Conservation (phyloP, 805 yeast genomes). For the Starmerella potacharoeniae region DNA sequence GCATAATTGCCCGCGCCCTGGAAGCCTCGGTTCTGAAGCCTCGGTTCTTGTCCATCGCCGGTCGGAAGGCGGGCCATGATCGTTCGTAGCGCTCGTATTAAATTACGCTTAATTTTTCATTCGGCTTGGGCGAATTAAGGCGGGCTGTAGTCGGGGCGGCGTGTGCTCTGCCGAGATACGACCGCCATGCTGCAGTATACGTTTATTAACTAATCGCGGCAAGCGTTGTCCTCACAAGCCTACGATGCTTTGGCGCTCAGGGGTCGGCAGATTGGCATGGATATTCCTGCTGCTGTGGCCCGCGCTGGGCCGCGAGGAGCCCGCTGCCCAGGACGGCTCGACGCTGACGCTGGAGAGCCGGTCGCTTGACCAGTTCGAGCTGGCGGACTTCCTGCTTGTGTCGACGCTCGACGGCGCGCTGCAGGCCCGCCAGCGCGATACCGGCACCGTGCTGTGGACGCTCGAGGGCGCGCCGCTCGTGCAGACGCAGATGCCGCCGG, state of each 20-base stretch:
- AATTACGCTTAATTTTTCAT: too few relatives aligned
- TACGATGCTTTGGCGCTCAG: not conserved
- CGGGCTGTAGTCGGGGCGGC: too few relatives aligned
- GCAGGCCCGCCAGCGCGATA: conserved; percentile 64
- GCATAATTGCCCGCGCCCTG: too few relatives aligned
- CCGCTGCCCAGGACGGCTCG: not conserved
- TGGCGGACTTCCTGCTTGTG: conserved; percentile 51
- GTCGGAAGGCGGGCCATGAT: too few relatives aligned
- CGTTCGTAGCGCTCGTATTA: too few relatives aligned
- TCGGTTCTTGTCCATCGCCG: too few relatives aligned
- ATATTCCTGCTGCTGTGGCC: not conserved
- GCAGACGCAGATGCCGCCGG: conserved; percentile 25
- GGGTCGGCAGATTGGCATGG: not conserved
- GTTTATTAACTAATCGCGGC: conserved; percentile 2
- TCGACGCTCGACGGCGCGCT: conserved; percentile 81
- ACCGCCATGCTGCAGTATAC: not conserved
- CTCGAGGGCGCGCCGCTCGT: conserved; percentile 54
- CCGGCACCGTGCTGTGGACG: conserved; percentile 72
- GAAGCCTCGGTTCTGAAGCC: too few relatives aligned
- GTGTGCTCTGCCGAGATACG: not conserved
- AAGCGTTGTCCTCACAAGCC: not conserved
- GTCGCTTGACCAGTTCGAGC: conserved; percentile 35
- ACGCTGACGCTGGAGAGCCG: conserved; percentile 14
- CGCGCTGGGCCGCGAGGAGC: not conserved
- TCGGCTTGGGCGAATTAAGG: too few relatives aligned